Evolutionary conservation across 2,329 filamentous ascomycete species (phyloP), one percentile per base, ranked within the genome.

Genomic region (Ceratocystis diversiconidia): DNA sequence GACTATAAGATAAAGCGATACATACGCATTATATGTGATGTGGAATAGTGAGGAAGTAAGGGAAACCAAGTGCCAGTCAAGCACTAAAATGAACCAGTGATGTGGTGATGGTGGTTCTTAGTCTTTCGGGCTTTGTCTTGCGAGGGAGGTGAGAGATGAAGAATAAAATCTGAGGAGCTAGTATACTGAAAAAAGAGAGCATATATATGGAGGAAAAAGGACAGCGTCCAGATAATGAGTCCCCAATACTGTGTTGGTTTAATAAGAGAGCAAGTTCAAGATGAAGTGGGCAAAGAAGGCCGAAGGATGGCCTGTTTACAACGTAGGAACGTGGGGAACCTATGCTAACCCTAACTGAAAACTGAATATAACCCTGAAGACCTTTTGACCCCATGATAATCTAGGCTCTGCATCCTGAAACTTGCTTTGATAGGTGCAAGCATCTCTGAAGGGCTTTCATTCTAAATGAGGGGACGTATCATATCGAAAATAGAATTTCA

Each of bases 221-320:
- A 57, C n/a, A 7, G 25, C 7, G 25, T 19, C 1, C 30, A 57
- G 15, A 57, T 22, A 32, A 57, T 57, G 52, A 57, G 22, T 22
- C 22, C 52, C 25, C 15, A 28, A 57, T 30, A 19, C 17, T 57
- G 10, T 30, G 52, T 57, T 57, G 22, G 17, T 19, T 22, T 12
- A 50, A 50, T n/a, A 22, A 50, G 46, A 50, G 46, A 50, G n/a
- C 36, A 12, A 50, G 22, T 19, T 50, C 46, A 7, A 57, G 25
- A 10, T 57, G 52, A 57, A 28, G 52, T 57, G 52, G 52, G n/a
- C 32, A 17, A 30, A 57, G 52, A 57, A 12, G 10, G 52, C 52
- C 52, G 52, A 57, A 57, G 52, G 52, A 57, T 57, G 52, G 12
- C 25, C 22, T 57, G 52, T 57, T 57, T 30, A 57, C 52, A 57